phyloP scores from a whole-genome alignment of 345 rosid species.

The Euphorbia peplus region DNA sequence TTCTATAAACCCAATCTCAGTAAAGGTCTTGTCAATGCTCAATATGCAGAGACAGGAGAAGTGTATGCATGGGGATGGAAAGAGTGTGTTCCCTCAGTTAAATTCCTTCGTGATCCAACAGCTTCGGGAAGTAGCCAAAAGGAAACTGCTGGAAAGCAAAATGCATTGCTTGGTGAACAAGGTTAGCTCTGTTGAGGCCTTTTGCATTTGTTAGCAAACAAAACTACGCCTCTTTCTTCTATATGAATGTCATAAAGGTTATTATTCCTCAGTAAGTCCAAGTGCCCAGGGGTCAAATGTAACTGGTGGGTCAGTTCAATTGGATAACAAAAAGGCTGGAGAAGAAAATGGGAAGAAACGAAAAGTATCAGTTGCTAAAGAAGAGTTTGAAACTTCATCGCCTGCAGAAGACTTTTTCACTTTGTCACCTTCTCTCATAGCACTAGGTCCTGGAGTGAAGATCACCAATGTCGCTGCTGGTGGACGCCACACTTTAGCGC shows the following conservation, averaged over 20 bases:
- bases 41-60: slow-evolving; percentile 58
- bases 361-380: slow-evolving; percentile 48
- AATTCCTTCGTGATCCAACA: slow-evolving; percentile 30
- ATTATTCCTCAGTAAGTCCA: slow-evolving; percentile 36
- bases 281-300: slow-evolving; percentile 35
- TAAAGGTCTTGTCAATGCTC: background rate
- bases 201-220: background rate
- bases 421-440: slow-evolving; percentile 47
- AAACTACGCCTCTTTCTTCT: background rate
- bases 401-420: slow-evolving; percentile 56
- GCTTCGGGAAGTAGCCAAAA: slow-evolving; percentile 37
- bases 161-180: slow-evolving; percentile 38
- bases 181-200: slow-evolving; percentile 30
- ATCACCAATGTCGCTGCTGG: slow-evolving; percentile 70
- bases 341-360: slow-evolving; percentile 62
- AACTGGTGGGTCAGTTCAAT: slow-evolving; percentile 24
- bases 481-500: slow-evolving; percentile 74
- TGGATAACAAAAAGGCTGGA: slow-evolving; percentile 37
- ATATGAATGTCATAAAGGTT: background rate
- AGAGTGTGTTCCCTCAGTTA: slow-evolving; percentile 69
- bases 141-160: slow-evolving; percentile 42
- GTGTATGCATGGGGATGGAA: slow-evolving; percentile 94
- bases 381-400: slow-evolving; percentile 43
- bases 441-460: slow-evolving; percentile 65
- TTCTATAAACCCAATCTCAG: background rate